Evolutionary conservation across 768 basidiomycete species (phyloP).

Genomic region (Naematelia aurantialba): DNA sequence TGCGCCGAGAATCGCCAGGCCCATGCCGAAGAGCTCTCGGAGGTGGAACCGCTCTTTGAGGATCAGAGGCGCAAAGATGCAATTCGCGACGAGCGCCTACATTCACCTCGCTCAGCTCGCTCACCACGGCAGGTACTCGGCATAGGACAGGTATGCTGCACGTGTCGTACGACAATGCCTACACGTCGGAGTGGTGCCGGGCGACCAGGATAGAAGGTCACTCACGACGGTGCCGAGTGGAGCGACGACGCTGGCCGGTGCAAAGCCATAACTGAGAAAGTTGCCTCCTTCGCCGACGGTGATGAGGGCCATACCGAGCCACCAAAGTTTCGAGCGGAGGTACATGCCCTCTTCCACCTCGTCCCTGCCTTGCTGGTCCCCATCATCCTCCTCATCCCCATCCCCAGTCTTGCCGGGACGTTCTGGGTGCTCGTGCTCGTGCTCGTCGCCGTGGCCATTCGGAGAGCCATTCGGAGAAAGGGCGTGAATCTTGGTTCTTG

Average conservation of each 20-base stretch:
- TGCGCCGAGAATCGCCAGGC: conserved; percentile 79
- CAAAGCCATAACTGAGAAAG: conserved; percentile 59
- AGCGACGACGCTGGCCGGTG: conserved; percentile 62
- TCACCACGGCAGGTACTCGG: no score
- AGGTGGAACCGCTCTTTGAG: conserved; percentile 67
- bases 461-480: background rate
- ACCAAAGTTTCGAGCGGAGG: conserved; percentile 83
- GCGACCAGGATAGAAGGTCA: conserved; percentile 1
- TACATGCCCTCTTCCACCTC: conserved; percentile 56
- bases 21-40: conserved; percentile 55
- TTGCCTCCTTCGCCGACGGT: conserved; percentile 87
- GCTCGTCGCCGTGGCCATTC: background rate
- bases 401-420: conserved; percentile 1
- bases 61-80: conserved; percentile 83
- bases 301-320: conserved; percentile 83
- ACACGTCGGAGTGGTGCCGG: background rate
- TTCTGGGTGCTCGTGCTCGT: background rate
- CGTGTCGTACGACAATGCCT: background rate
- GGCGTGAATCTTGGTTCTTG: background rate
- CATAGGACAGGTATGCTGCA: background rate
- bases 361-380: conserved; percentile 3
- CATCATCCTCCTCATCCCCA: background rate
- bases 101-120: background rate
- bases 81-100: conserved; percentile 93
- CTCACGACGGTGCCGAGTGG: conserved; percentile 83